These are phyloP conservation scores for Ophidiomyces ophidiicola DNA, from an alignment of 2,329 filamentous ascomycete species.

Conservation along the genomic window DNA sequence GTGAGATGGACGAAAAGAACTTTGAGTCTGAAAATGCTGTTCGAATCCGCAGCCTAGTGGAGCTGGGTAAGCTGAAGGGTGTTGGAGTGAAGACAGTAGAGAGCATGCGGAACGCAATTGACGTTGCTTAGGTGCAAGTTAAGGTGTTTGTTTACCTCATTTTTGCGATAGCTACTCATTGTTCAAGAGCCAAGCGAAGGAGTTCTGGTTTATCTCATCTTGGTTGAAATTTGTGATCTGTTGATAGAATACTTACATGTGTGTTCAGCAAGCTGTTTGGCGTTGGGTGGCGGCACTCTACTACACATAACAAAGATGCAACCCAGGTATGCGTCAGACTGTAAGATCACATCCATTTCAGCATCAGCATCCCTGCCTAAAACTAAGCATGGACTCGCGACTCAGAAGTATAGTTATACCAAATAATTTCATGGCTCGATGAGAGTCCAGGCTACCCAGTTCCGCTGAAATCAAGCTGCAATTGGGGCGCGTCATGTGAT, in stretches of 20 bases:
- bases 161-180: not conserved
- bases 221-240: too few species aligned
- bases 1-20: constrained; percentile 28
- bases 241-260: not conserved
- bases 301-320: too few species aligned
- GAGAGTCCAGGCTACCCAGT: too few species aligned
- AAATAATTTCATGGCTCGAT: too few species aligned
- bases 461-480: too few species aligned
- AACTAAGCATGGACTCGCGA: too few species aligned
- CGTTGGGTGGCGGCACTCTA: too few species aligned
- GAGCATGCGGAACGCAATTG: constrained; percentile 36
- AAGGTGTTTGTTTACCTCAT: not conserved
- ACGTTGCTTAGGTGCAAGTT: not conserved
- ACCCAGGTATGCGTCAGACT: too few species aligned
- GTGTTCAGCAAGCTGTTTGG: too few species aligned
- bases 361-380: too few species aligned
- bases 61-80: constrained; percentile 34
- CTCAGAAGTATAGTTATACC: too few species aligned
- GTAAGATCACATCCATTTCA: too few species aligned
- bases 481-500: constrained; percentile 6
- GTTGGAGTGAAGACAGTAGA: constrained; percentile 37
- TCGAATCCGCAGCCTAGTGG: constrained; percentile 27
- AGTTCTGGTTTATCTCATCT: not conserved
- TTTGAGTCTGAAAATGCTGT: constrained; percentile 14
- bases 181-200: constrained; percentile 8